These are phyloP conservation scores for Casuarina glauca DNA, from an alignment of 306 rosid genomes.

Conservation along the genomic window DNA sequence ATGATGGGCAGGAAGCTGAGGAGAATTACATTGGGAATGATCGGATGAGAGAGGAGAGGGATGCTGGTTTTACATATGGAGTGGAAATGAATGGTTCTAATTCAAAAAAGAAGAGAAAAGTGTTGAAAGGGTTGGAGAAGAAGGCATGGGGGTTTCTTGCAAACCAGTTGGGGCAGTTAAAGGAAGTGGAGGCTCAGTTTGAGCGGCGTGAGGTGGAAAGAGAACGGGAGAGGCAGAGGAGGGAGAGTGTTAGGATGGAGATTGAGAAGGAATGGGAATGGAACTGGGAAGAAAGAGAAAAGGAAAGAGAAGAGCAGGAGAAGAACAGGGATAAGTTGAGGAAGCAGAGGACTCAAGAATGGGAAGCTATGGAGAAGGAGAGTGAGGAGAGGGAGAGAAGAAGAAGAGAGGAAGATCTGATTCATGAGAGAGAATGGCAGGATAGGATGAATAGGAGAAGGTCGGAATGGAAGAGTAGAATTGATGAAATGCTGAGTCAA, in stretches of 20 bases:
- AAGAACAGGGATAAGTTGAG: constrained; percentile 56
- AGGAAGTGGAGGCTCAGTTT: constrained; percentile 72
- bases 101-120: constrained; percentile 71
- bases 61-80: constrained; percentile 67
- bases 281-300: constrained; percentile 67
- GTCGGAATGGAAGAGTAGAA: constrained; percentile 81
- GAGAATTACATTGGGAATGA: constrained; percentile 69
- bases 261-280: constrained; percentile 68
- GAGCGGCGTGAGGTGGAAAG: constrained; percentile 80
- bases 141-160: constrained; percentile 72
- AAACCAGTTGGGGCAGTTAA: constrained; percentile 64
- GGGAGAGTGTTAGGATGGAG: constrained; percentile 55
- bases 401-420: constrained; percentile 74
- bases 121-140: constrained; percentile 59
- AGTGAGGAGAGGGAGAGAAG: constrained; percentile 73
- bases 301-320: constrained; percentile 57
- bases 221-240: constrained; percentile 70
- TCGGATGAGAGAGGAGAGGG: constrained; percentile 60
- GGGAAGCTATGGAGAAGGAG: constrained; percentile 81
- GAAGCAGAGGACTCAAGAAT: constrained; percentile 67
- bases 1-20: constrained; percentile 74
- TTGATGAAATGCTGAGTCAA: constrained; percentile 70
- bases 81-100: constrained; percentile 56
- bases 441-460: constrained; percentile 80
- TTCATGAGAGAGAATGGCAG: constrained; percentile 70